Base-by-base conservation (phyloP, 2,329 filamentous ascomycete genomes). In the Microascus cirrosus region DNA sequence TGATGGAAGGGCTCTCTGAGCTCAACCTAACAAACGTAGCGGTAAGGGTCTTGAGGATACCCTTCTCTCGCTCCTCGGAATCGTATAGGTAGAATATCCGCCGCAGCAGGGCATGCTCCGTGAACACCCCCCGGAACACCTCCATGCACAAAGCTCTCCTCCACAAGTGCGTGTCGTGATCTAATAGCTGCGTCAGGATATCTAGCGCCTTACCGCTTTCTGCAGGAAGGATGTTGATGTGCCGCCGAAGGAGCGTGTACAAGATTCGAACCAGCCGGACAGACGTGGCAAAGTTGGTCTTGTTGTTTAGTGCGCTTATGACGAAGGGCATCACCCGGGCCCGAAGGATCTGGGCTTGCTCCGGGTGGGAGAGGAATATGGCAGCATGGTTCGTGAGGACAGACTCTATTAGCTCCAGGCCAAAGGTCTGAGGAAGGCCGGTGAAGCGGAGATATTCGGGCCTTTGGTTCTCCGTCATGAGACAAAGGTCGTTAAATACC, bases 101-200 rank as follows among this genome's bases (percentile, higher is more conserved):
- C 50, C 94, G 78, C 1, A 96, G 77, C 24, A 96, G 77, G 12
- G 80, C 79, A 39, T 90, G 83, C 60, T 97, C 91, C 0, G 87
- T 80, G 70, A 96, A 96, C 7, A 97, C 81, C 7, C 87, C 87
- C 58, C 89, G 83, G 64, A 96, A 90, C 0, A 96, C 83, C 67
- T 99, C 94, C 82, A 99, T 89, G 61, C 90, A 95, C 6, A 97
- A 72, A 0, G 90, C 86, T 59, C 93, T 81, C 69, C 93, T 96
- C 94, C 95, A 99, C 4, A 85, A 67, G 0, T 84, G 78, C 2
- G 86, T 84, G 62, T 97, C 94, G 55, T 92, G 89, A 66, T 99
- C 94, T 15, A 97, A 78, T 61, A 95, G 81, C 62, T 95, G 88
- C 2, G 89, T 95, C 51, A 97, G 73, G 24, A 95, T 79, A 15